phyloP scores from a whole-genome alignment of 2,329 filamentous ascomycete genomes.

The Fusarium agapanthi region DNA sequence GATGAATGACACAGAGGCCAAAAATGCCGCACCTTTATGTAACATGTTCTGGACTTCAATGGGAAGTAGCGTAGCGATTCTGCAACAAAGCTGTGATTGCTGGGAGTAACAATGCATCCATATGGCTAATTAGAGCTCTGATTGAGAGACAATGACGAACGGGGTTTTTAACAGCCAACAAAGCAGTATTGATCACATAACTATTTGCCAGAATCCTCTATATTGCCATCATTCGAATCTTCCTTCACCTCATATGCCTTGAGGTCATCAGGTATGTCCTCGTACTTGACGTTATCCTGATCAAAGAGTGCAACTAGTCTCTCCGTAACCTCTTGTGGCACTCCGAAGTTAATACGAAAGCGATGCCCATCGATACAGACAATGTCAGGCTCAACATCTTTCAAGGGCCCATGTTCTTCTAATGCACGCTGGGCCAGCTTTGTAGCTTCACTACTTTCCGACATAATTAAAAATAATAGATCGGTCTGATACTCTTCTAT shows the following conservation, averaged over 20 bases:
- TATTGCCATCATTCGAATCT: not conserved
- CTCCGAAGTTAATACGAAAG: not conserved
- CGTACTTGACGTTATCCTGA: not conserved
- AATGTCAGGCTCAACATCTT: not conserved
- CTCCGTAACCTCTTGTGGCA: not conserved
- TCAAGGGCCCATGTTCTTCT: not conserved
- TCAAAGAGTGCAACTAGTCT: not conserved
- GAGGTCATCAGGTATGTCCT: not conserved
- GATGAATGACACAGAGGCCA: not conserved
- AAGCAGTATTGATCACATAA: rapidly evolving
- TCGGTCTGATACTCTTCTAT: not conserved
- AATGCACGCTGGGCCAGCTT: not conserved
- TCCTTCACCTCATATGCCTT: not conserved
- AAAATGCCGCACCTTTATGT: not conserved
- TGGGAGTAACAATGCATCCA: not conserved
- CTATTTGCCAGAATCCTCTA: not conserved
- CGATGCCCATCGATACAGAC: not conserved
- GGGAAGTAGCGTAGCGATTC: not conserved
- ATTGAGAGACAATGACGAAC: not conserved
- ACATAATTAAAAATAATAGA: not conserved
- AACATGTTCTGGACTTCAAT: too few relatives aligned
- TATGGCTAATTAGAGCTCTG: not conserved
- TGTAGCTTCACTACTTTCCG: not conserved
- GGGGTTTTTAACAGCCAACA: too few relatives aligned
- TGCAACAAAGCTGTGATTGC: not conserved